phyloP scores from a whole-genome alignment of 73 alveolate species.

The Blepharisma stoltei region DNA sequence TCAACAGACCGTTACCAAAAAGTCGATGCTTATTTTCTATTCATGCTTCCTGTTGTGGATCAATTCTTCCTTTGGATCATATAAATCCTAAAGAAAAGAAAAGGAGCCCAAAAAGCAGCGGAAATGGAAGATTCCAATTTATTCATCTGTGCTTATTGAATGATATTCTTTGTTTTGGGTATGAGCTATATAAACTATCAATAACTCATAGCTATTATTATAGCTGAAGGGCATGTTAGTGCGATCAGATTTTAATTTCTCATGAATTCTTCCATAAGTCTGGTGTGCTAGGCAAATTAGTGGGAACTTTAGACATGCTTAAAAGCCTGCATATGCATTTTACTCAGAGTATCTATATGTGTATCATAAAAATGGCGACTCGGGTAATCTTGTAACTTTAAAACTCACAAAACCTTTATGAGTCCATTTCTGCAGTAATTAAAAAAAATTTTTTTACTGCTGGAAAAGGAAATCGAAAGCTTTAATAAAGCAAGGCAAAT shows the following conservation, averaged over 20 bases:
- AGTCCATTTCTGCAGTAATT: slow-evolving; percentile 34
- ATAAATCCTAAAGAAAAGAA: slow-evolving; percentile 51
- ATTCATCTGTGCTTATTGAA: slow-evolving; percentile 36
- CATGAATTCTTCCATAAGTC: slow-evolving; percentile 80
- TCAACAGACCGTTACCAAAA: slow-evolving; percentile 10
- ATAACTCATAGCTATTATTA: background rate
- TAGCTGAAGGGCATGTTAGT: slow-evolving; percentile 19
- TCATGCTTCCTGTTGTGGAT: slow-evolving; percentile 50
- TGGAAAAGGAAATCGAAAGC: slow-evolving; percentile 41
- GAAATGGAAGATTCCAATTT: slow-evolving; percentile 44
- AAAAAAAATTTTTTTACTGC: slow-evolving; percentile 34
- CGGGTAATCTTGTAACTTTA: slow-evolving; percentile 71
- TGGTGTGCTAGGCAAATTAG: slow-evolving; percentile 53
- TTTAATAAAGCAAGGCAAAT: slow-evolving; percentile 27
- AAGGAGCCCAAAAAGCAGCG: slow-evolving; percentile 33
- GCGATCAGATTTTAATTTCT: slow-evolving; percentile 33
- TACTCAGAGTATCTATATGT: slow-evolving; percentile 65
- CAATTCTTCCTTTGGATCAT: slow-evolving; percentile 35
- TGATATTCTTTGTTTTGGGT: slow-evolving; percentile 38
- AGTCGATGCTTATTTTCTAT: slow-evolving; percentile 42
- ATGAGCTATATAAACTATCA: background rate
- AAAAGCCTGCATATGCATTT: slow-evolving; percentile 66
- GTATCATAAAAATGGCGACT: slow-evolving; percentile 80
- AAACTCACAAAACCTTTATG: slow-evolving; percentile 41
- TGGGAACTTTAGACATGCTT: slow-evolving; percentile 60